These are phyloP conservation scores for Xylaria curta DNA, from an alignment of 495 filamentous ascomycete genomes.

Conservation along the genomic window DNA sequence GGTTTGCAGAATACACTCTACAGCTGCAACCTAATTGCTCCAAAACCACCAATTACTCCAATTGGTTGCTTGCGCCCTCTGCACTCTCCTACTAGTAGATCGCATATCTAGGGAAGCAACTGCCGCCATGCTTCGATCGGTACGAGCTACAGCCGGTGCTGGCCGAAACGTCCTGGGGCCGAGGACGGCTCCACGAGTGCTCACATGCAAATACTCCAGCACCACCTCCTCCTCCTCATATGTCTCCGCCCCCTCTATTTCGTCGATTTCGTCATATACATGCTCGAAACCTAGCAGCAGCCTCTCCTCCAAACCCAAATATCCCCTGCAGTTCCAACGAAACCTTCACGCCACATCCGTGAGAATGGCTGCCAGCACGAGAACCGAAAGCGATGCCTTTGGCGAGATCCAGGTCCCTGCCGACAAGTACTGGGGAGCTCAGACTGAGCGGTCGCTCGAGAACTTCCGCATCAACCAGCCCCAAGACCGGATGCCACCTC, in stretches of 20 bases:
- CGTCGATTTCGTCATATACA: conserved; percentile 32
- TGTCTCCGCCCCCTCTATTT: conserved; percentile 24
- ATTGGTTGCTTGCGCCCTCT: conserved; percentile 12
- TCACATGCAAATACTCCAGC: conserved; percentile 48
- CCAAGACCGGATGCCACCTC: conserved; percentile 96
- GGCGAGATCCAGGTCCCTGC: conserved; percentile 90
- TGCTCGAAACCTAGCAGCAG: conserved; percentile 30
- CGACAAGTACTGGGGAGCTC: conserved; percentile 99
- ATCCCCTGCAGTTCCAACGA: conserved; percentile 42
- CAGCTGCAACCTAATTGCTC: not conserved
- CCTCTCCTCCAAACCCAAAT: conserved; percentile 31
- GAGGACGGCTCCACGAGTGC: conserved; percentile 46
- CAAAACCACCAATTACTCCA: not conserved
- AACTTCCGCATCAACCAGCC: conserved; percentile 99
- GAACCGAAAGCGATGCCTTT: conserved; percentile 96
- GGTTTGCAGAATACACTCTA: too few species aligned
- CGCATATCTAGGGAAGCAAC: not conserved
- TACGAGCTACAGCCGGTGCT: conserved; percentile 45
- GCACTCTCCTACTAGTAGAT: not conserved
- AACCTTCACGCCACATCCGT: conserved; percentile 55
- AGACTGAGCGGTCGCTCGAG: conserved; percentile 94
- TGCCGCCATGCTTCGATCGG: conserved; percentile 52
- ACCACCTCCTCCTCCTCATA: conserved; percentile 30
- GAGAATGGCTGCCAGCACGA: conserved; percentile 60
- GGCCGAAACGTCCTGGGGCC: conserved; percentile 44